Evolutionary conservation across 495 filamentous ascomycete genomes (phyloP).

Genomic region (Trichodelitschia bisporula): DNA sequence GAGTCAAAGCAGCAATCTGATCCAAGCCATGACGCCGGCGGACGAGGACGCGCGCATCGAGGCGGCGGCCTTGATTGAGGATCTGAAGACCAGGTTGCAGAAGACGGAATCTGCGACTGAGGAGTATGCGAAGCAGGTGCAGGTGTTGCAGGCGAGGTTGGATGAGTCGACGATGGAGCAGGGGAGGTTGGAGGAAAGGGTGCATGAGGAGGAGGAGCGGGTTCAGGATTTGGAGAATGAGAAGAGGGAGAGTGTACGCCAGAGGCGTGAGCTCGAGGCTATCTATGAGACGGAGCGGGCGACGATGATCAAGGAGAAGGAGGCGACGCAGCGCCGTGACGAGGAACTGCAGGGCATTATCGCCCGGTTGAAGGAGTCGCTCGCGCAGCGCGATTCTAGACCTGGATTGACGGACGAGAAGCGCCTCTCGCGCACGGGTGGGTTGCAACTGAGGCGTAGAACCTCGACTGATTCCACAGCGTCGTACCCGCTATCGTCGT

Average conservation of each 20-base stretch:
- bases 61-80: conserved; percentile 57
- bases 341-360: conserved; percentile 77
- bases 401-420: conserved; percentile 37
- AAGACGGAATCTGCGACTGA: conserved; percentile 60
- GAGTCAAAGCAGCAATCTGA: conserved; percentile 1
- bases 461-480: conserved; percentile 3
- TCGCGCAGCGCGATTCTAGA: conserved; percentile 44
- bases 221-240: conserved; percentile 59
- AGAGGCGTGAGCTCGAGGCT: conserved; percentile 68
- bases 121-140: conserved; percentile 58
- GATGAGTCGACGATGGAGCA: conserved; percentile 73
- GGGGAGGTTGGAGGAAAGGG: conserved; percentile 55
- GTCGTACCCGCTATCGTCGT: conserved; percentile 13
- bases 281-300: conserved; percentile 77
- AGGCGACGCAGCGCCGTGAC: conserved; percentile 57
- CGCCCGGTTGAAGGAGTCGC: conserved; percentile 67
- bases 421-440: conserved; percentile 45
- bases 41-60: conserved; percentile 37
- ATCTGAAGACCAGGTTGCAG: conserved; percentile 55
- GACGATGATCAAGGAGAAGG: conserved; percentile 71
- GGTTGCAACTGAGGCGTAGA: conserved; percentile 9
- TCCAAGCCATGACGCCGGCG: conserved; percentile 10
- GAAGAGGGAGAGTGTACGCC: conserved; percentile 49
- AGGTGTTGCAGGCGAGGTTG: conserved; percentile 61
- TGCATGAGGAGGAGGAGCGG: conserved; percentile 59